A percentile compares a stretch with the other conserved stretches of the same genome.
Conservation (phyloP, 2,329 filamentous ascomycete genomes). For the Penicillium sp. region DNA sequence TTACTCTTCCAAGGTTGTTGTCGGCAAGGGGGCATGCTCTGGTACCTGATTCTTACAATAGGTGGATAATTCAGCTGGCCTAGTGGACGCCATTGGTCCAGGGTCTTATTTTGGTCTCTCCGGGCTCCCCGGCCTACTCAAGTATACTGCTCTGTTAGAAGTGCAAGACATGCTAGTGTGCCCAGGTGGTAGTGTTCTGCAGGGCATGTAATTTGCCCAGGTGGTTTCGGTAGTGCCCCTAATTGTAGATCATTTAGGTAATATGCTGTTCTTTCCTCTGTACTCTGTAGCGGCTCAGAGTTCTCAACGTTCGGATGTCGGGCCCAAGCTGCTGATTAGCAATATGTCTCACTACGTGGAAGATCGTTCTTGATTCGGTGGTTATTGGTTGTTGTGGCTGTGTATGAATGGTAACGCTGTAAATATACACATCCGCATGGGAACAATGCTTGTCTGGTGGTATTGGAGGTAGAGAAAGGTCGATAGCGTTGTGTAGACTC, state of each 20-base stretch:
- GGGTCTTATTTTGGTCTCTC: constrained; percentile 17
- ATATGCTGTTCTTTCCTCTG: neutral
- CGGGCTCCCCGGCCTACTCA: constrained; percentile 3
- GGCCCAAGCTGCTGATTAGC: neutral
- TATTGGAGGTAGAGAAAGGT: neutral
- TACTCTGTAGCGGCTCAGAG: neutral
- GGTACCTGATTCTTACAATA: constrained; percentile 7
- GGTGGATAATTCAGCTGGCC: constrained; percentile 16
- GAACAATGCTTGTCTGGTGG: neutral
- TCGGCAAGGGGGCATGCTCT: constrained; percentile 11
- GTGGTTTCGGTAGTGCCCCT: neutral
- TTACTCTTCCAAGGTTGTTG: constrained; percentile 1
- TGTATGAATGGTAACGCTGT: neutral
- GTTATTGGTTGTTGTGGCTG: neutral
- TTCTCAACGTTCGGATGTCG: neutral
- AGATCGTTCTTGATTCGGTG: neutral
- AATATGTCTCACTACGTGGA: constrained; percentile 1
- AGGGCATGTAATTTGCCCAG: too few relatives aligned
- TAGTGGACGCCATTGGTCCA: constrained; percentile 23
- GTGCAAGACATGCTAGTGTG: neutral
- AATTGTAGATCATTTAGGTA: neutral
- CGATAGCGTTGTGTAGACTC: neutral
- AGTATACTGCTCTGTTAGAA: neutral
- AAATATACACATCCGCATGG: too few relatives aligned
- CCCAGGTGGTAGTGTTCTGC: too few relatives aligned